phyloP scores from a whole-genome alignment of 768 basidiomycete species.

The Cantharellus anzutake region DNA sequence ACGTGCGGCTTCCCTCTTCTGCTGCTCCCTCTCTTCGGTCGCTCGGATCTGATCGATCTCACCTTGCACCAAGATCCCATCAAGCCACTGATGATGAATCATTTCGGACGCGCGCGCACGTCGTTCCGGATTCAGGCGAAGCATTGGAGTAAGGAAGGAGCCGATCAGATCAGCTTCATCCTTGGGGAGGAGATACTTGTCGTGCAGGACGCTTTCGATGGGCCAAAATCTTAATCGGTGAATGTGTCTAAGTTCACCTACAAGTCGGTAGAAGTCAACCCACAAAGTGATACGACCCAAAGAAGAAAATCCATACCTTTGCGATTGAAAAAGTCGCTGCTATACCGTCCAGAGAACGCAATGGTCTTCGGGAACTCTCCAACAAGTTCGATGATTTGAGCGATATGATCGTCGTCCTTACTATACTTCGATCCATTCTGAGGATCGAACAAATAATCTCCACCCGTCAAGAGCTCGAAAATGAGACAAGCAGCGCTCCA shows the following conservation, averaged over 20 bases:
- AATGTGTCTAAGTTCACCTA: constrained; percentile 81
- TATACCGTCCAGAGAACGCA: constrained; percentile 83
- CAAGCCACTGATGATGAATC: constrained; percentile 73
- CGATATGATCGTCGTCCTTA: constrained; percentile 95
- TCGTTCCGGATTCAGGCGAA: constrained; percentile 72
- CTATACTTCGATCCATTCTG: constrained; percentile 86
- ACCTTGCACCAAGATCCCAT: constrained; percentile 69
- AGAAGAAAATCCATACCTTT: constrained; percentile 39
- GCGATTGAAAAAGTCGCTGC: constrained; percentile 88
- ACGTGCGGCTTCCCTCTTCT: neutral
- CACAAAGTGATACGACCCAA: neutral
- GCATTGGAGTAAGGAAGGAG: constrained; percentile 75
- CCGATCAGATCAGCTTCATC: constrained; percentile 65
- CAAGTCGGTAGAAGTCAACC: neutral
- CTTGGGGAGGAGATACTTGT: constrained; percentile 88
- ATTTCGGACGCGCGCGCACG: constrained; percentile 79
- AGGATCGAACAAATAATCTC: constrained; percentile 96
- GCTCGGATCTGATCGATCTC: constrained; percentile 67
- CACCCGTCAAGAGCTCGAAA: constrained; percentile 90
- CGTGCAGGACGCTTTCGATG: constrained; percentile 57
- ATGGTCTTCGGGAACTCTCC: constrained; percentile 74
- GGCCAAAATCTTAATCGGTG: constrained; percentile 89
- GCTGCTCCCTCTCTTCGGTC: constrained; percentile 21
- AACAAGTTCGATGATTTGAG: constrained; percentile 91
- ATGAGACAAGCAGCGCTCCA: constrained; percentile 78